These are phyloP conservation scores for Trichosporon ovoides DNA, from an alignment of 1,284 basidiomycete genomes.

Conservation along the genomic window DNA sequence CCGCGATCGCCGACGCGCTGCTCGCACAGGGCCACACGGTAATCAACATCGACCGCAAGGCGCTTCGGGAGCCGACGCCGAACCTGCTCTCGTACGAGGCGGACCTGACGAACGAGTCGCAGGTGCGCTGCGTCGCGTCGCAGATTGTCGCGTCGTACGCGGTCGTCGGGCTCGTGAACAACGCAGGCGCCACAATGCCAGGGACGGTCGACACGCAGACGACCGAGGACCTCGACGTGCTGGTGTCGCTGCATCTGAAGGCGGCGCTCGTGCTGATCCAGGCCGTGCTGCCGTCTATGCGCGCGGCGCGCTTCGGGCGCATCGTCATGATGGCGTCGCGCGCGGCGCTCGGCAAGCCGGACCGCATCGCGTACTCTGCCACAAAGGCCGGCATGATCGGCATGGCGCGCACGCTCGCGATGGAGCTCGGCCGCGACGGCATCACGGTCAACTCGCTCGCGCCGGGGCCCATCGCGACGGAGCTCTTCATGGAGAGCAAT, in stretches of 20 bases:
- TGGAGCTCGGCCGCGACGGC: constrained; percentile 71
- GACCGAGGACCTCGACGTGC: constrained; percentile 47
- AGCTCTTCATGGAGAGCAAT: constrained; percentile 52
- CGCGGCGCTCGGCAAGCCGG: constrained; percentile 35
- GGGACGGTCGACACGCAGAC: constrained; percentile 22
- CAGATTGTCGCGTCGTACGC: constrained; percentile 1
- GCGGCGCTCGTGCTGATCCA: constrained; percentile 10
- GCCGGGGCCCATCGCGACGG: constrained; percentile 87
- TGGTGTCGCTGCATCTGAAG: constrained; percentile 73
- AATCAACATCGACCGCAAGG: constrained; percentile 58
- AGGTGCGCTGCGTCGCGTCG: constrained; percentile 1
- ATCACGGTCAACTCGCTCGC: constrained; percentile 83
- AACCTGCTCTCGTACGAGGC: constrained; percentile 51
- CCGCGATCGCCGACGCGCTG: constrained; percentile 48
- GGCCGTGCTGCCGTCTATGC: constrained; percentile 9
- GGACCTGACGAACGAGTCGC: constrained; percentile 9
- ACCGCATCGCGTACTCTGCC: constrained; percentile 84
- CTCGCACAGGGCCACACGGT: constrained; percentile 53
- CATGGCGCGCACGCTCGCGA: constrained; percentile 55
- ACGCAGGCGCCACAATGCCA: constrained; percentile 18
- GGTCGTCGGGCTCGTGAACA: constrained; percentile 20
- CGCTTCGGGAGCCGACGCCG: constrained; percentile 55
- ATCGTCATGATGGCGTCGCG: constrained; percentile 19
- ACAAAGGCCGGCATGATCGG: constrained; percentile 79
- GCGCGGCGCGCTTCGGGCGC: constrained; percentile 10